Evolutionary conservation across 306 rosid genomes (phyloP), one percentile per base, ranked within the genome.

Genomic region (Adenanthera pavonina): DNA sequence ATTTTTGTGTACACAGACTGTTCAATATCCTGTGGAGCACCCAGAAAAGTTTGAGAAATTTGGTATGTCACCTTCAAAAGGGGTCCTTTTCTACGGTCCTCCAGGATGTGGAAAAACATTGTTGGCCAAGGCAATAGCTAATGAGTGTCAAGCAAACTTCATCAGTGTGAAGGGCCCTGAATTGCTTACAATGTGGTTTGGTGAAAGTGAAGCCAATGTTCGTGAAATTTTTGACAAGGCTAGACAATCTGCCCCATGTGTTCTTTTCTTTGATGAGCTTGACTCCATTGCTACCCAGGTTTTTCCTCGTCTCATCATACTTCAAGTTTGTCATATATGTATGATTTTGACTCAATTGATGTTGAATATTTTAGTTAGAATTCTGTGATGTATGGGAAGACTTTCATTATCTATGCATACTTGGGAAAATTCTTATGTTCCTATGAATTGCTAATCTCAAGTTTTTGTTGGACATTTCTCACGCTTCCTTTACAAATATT

Each of bases 21-120:
- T 88, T 70, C 91, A 88, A 84, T 88, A 88, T 84, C 91, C 91
- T 6, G 89, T 88, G 66, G 91, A 86, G 82, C 89, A 88, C 81
- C 88, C 89, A 41, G 91, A 88, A 77, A 88, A 89, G 40, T 89
- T 86, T 38, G 91, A 84, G 86, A 88, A 88, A 49, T 88, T 88
- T 54, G 89, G 91, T 52, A 88, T 88, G 91, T 85, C 91, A 68
- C 91, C 91, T 35, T 88, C 91, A 25, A 88, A 85, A 83, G 91
- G 91, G 51, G 91, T 88, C 46, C 89, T 88, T 52, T 88, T 88
- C 80, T 88, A 88, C 64, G 91, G 91, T 30, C 91, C 91, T 54
- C 91, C 91, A 33, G 91, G 91, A 60, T 85, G 89, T 80, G 91
- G 91, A 54, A 88, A 88, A 72, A 88, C 89, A 69, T 78, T 88